Evolutionary conservation across 441 rosid genomes (phyloP), one percentile per base, ranked within the genome.

Genomic region (Arabidopsis lyrata): DNA sequence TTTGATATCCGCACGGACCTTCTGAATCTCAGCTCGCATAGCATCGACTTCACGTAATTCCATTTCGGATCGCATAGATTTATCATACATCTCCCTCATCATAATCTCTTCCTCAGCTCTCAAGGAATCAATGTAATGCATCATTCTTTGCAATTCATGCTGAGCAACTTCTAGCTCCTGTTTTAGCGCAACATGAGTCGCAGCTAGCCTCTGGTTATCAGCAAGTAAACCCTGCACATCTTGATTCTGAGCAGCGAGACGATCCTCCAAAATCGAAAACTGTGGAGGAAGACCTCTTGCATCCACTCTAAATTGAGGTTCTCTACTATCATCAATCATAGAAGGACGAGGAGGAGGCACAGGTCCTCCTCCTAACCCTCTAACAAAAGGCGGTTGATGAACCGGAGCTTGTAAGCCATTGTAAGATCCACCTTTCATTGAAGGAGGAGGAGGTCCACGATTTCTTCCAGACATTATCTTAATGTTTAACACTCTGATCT

Each of bases 121-220:
- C 65, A 92, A 77, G 0, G 95, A 87, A 72, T 89, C 97, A 11
- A 85, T 88, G 75, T 83, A 81, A 41, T 84, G 91, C 27, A 82
- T 70, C 86, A 86, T 89, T 48, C 86, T 83, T 18, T 91, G 93
- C 80, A 90, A 75, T 73, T 90, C 97, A 55, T 88, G 86, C 80
- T 91, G 96, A 2, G 92, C 83, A 45, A 83, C 95, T 77, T 92
- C 99, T 66, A 95, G 48, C 41, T 92, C 99, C 82, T 95, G 99
- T 83, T 95, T 95, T 12, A 95, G 80, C 2, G 99, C 97, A 42
- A 95, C 98, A 59, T 91, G 99, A 7, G 96, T 95, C 0, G 98
- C 98, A 44, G 96, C 97, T 0, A 89, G 79, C 60, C 91, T 76
- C 84, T 92, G 97, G 66, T 92, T 92, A 81, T 95, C 95, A 13